These are phyloP conservation scores for Saitozyma podzolica DNA, from an alignment of 768 basidiomycete genomes.

Conservation along the genomic window DNA sequence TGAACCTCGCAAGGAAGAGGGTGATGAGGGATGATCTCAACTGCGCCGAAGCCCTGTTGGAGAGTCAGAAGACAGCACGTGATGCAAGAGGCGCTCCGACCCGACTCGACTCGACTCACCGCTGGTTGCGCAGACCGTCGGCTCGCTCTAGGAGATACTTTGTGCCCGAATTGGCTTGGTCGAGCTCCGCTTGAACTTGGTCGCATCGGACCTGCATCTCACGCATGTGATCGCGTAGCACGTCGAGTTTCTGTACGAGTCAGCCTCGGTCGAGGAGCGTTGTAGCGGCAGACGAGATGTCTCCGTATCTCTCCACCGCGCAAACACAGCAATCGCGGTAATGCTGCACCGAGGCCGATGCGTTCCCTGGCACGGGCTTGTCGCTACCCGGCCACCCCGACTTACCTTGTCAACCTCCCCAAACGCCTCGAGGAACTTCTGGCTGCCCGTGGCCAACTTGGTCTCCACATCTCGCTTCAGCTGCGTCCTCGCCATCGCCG, in stretches of 20 bases:
- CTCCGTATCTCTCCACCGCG: too few species aligned
- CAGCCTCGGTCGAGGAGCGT: not conserved
- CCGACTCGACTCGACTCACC: slow-evolving; percentile 31
- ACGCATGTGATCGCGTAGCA: slow-evolving; percentile 71
- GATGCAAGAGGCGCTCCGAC: not conserved
- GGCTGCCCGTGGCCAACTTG: slow-evolving; percentile 76
- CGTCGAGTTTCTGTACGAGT: slow-evolving; percentile 72
- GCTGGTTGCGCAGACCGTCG: slow-evolving; percentile 51
- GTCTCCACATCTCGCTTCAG: slow-evolving; percentile 81
- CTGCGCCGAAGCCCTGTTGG: slow-evolving; percentile 44
- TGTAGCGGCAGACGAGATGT: not conserved
- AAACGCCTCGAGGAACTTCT: slow-evolving; percentile 78
- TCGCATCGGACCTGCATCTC: slow-evolving; percentile 82
- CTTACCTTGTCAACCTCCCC: slow-evolving; percentile 86
- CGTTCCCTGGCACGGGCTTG: too few species aligned
- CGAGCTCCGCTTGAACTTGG: slow-evolving; percentile 74
- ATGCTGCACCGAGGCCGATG: too few species aligned
- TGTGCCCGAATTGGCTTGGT: slow-evolving; percentile 73
- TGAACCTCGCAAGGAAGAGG: slow-evolving; percentile 81
- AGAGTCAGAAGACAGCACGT: not conserved
- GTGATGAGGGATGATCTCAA: slow-evolving; percentile 71
- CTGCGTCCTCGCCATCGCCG: slow-evolving; percentile 69
- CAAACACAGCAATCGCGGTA: too few species aligned
- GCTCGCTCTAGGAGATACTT: slow-evolving; percentile 78
- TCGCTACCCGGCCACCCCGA: slow-evolving; percentile 18